phyloP scores from a whole-genome alignment of 768 basidiomycete species.

The Psilocybe subaeruginosa region DNA sequence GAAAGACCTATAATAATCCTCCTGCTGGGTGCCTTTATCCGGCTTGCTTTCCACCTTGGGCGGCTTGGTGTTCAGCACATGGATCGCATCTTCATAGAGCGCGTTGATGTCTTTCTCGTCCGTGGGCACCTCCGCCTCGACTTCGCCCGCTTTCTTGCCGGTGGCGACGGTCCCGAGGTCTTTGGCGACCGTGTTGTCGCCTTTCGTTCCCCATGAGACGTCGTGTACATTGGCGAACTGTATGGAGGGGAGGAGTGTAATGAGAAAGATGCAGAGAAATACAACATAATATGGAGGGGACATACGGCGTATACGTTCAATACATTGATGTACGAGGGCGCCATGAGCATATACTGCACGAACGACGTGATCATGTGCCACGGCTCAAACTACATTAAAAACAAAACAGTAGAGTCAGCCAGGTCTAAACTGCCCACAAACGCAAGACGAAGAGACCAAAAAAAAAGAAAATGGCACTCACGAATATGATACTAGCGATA shows the following conservation, averaged over 20 bases:
- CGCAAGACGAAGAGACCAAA: not conserved
- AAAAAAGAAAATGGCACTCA: constrained; percentile 43
- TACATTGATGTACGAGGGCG: constrained; percentile 92
- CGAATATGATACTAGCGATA: constrained; percentile 80
- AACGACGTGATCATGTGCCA: constrained; percentile 99
- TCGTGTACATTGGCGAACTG: constrained; percentile 90
- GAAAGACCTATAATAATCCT: constrained; percentile 89
- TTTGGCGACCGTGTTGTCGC: constrained; percentile 82
- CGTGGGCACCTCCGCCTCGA: constrained; percentile 85
- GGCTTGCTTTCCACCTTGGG: constrained; percentile 69
- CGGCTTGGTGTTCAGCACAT: constrained; percentile 76
- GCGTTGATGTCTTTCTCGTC: constrained; percentile 89
- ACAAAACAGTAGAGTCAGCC: not conserved
- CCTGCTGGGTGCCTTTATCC: constrained; percentile 66
- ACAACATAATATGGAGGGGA: not conserved
- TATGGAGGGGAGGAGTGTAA: constrained; percentile 1
- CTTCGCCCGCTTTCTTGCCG: constrained; percentile 59
- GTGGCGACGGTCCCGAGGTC: constrained; percentile 85
- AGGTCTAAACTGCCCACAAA: not conserved
- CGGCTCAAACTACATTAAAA: constrained; percentile 73
- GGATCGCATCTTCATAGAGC: constrained; percentile 89
- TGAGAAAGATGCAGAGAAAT: not conserved
- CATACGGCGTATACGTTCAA: constrained; percentile 87
- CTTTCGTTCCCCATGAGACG: constrained; percentile 96
- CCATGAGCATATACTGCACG: constrained; percentile 89